Conservation (phyloP, 331 rosid species). For the Pyracantha coccinea region DNA sequence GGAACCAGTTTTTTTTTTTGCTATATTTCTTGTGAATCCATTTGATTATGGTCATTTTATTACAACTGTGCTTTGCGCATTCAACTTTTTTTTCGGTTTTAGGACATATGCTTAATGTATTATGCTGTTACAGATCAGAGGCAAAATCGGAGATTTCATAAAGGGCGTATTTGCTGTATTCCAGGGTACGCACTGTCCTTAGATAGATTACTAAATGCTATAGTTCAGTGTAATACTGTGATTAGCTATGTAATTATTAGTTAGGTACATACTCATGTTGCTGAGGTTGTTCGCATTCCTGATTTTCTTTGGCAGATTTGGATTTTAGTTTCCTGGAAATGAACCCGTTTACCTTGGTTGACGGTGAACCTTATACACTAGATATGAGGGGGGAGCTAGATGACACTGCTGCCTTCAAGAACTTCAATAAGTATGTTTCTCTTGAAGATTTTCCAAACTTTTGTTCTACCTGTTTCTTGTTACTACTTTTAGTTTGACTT, state of each 20-base stretch:
- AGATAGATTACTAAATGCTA: not conserved
- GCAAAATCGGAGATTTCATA: conserved; percentile 58
- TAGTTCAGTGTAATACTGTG: not conserved
- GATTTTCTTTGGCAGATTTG: conserved; percentile 42
- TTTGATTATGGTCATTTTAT: not conserved
- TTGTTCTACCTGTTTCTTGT: not conserved
- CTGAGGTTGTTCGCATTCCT: not conserved
- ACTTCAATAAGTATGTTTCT: conserved; percentile 56
- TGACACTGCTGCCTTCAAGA: conserved; percentile 86
- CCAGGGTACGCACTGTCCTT: conserved; percentile 54
- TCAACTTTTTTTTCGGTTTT: not conserved
- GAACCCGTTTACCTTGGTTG: conserved; percentile 77
- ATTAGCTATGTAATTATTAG: not conserved
- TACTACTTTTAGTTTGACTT: not conserved
- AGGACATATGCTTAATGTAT: not conserved
- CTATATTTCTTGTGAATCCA: not conserved
- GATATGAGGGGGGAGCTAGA: conserved; percentile 93
- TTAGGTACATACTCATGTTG: not conserved
- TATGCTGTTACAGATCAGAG: conserved; percentile 42
- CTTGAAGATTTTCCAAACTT: not conserved
- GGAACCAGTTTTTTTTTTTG: not conserved
- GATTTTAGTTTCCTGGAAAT: conserved; percentile 81
- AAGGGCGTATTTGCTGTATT: conserved; percentile 65
- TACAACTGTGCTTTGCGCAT: not conserved
- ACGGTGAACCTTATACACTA: conserved; percentile 72